Conservation (phyloP, 495 filamentous ascomycete species). For the Cenococcum geophilum region DNA sequence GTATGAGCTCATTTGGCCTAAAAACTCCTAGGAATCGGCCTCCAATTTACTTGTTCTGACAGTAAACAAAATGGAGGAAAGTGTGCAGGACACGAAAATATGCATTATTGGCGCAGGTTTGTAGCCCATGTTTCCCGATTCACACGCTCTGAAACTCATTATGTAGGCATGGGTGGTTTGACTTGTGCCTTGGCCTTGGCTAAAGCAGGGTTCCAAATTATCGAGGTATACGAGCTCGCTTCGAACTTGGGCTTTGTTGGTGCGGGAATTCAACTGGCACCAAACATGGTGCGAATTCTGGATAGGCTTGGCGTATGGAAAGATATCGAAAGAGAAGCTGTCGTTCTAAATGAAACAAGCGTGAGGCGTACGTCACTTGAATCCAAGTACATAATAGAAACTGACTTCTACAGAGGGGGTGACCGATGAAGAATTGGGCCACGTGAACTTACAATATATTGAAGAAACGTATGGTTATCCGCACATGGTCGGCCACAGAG, state of each 20-base stretch:
- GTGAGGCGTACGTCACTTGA: constrained; percentile 43
- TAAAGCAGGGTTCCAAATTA: constrained; percentile 63
- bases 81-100: constrained; percentile 37
- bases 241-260: constrained; percentile 74
- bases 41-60: too few relatives aligned
- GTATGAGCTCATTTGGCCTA: too few relatives aligned
- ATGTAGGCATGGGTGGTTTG: constrained; percentile 68
- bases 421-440: constrained; percentile 59
- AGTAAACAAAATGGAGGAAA: too few relatives aligned
- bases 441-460: constrained; percentile 63
- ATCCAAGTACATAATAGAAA: neutral
- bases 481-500: constrained; percentile 73
- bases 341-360: constrained; percentile 49
- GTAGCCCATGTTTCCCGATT: neutral
- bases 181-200: constrained; percentile 66
- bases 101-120: constrained; percentile 36
- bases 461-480: constrained; percentile 61
- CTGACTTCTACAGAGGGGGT: constrained; percentile 52
- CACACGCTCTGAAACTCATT: neutral
- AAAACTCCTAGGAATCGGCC: too few relatives aligned
- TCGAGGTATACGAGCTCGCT: constrained; percentile 68
- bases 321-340: constrained; percentile 56
- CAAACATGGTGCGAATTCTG: constrained; percentile 71
- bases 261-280: constrained; percentile 74
- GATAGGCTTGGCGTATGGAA: constrained; percentile 64